Percentiles rank a stretch among this genome's conserved stretches.
These are phyloP conservation scores for Obelidium mucronatum DNA, from an alignment of 192 early-diverging fungal species.

Conservation along the genomic window DNA sequence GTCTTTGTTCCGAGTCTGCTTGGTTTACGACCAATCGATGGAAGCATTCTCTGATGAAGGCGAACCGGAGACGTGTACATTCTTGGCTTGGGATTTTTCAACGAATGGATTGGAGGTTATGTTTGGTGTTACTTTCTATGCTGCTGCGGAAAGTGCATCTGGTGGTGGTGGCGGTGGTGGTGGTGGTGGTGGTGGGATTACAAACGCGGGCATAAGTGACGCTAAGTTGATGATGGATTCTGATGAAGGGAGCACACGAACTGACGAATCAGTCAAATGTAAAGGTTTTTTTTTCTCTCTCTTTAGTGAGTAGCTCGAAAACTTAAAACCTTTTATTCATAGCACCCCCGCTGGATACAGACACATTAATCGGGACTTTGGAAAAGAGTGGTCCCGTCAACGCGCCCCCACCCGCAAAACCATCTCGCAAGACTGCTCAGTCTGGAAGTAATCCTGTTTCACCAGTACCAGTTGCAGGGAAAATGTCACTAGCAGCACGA, in stretches of 20 bases:
- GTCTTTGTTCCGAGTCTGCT: conserved; percentile 30
- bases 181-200: background rate
- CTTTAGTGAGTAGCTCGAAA: too few species aligned
- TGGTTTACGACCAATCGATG: conserved; percentile 34
- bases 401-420: conserved; percentile 38
- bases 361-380: too few species aligned
- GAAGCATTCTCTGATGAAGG: background rate
- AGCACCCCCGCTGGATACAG: too few species aligned
- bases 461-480: conserved; percentile 1
- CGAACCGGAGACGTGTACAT: conserved; percentile 9
- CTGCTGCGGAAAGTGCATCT: background rate
- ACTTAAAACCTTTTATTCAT: too few species aligned
- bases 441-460: background rate
- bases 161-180: conserved; percentile 5
- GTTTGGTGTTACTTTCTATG: conserved; percentile 38
- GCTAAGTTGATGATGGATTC: too few species aligned
- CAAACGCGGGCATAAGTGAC: too few species aligned
- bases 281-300: too few species aligned
- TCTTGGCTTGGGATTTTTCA: conserved; percentile 47
- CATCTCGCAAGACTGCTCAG: background rate
- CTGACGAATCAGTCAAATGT: too few species aligned
- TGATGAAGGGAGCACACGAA: too few species aligned
- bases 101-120: conserved; percentile 47
- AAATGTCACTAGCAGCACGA: conserved; percentile 28
- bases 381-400: too few species aligned